Conservation (phyloP, 2,329 filamentous ascomycete species). For the Capronia epimyces region DNA sequence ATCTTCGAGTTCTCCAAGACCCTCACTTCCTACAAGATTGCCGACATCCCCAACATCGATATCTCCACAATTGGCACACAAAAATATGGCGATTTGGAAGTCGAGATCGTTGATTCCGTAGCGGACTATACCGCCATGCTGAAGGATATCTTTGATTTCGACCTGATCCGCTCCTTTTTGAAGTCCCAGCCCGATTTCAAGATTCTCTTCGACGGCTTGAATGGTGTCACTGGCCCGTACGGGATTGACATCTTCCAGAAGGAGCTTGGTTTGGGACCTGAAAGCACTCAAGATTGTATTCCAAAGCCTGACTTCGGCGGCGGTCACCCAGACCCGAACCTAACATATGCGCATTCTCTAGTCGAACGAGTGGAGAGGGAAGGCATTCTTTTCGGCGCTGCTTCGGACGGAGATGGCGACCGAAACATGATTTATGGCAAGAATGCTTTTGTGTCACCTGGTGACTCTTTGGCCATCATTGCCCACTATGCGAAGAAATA, state of each 20-base stretch:
- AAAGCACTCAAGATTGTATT: conserved; percentile 82
- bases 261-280: conserved; percentile 74
- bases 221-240: conserved; percentile 92
- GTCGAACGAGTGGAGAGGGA: conserved; percentile 91
- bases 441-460: conserved; percentile 91
- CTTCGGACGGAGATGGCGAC: conserved; percentile 94
- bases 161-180: conserved; percentile 92
- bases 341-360: conserved; percentile 91
- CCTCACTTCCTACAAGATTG: conserved; percentile 86
- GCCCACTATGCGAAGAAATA: conserved; percentile 83
- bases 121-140: conserved; percentile 90
- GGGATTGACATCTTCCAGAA: conserved; percentile 91
- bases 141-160: conserved; percentile 98
- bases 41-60: conserved; percentile 80
- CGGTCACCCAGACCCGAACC: conserved; percentile 94
- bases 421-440: conserved; percentile 99
- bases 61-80: conserved; percentile 74
- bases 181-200: conserved; percentile 84
- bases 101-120: conserved; percentile 91
- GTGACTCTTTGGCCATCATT: conserved; percentile 96
- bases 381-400: conserved; percentile 89
- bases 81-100: conserved; percentile 79
- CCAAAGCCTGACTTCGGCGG: conserved; percentile 94
- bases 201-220: conserved; percentile 89
- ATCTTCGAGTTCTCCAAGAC: conserved; percentile 90